Evolutionary conservation across 352 stramenopile genomes (phyloP), one percentile per base, ranked within the genome.

Genomic region (Pythium pyrilobum): DNA sequence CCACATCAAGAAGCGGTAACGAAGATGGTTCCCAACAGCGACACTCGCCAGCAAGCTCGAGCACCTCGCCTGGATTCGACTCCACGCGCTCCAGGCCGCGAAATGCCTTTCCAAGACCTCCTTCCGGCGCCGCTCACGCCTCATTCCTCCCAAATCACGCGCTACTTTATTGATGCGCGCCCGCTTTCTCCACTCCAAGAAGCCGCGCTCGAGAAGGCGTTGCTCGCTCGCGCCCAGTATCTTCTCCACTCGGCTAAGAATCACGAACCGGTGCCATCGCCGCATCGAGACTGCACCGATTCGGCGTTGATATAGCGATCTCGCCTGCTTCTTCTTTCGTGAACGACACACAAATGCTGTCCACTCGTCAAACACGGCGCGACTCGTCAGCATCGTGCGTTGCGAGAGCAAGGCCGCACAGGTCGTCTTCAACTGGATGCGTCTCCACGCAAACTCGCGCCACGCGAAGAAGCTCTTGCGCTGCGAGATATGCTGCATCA

Each of bases 1-100:
- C 78, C 78, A 89, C 10, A 85, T 45, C 21, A 67, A 25, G 21
- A 85, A 89, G 0, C 76, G 72, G 24, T 84, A 78, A 5, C 72
- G 65, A 12, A 82, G 8, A 18, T 62, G 69, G 16, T 67, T 72
- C 0, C 60, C 51, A 8, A 71, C 49, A 23, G 73, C 67, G 5
- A 77, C 62, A 18, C 50, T 74, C 8, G 47, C 57, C 2, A 89
- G 40, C 6, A 89, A 44, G 15, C 52, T 67, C 11, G 65, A 51
- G 23, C 74, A 72, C 15, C 65, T 70, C 12, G 31, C 23, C 12
- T 72, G 61, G 0, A 71, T 43, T 0, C 32, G 27, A 53, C 50
- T 73, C 47, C 63, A 74, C 13, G 67, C 50, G 2, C 54, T 52
- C 78, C 78, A 89, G 0, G n/a, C 37, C 0, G 5, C 25, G 11